Conservation (phyloP, 441 rosid species). For the Bruguiera hainesii region DNA sequence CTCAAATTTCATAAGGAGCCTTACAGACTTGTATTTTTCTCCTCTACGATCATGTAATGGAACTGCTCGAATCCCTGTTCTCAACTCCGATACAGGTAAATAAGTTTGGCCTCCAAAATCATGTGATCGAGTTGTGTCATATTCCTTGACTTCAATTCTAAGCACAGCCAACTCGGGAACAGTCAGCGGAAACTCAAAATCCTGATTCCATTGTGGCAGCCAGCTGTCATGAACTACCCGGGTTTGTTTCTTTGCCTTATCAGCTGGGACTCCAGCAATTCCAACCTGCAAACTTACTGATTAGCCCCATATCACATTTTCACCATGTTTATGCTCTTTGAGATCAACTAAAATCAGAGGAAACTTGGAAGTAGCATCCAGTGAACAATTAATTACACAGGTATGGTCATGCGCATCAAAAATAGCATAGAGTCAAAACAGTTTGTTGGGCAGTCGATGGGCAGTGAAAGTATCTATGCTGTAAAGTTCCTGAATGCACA, state of each 20-base stretch:
- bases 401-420: too few species aligned
- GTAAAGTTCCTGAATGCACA: too few species aligned
- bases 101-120: constrained; percentile 87
- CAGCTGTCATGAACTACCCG: constrained; percentile 47
- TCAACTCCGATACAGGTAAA: constrained; percentile 61
- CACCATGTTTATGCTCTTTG: not conserved
- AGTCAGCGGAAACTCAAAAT: constrained; percentile 47
- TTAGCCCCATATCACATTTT: not conserved
- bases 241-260: constrained; percentile 33
- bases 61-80: constrained; percentile 62
- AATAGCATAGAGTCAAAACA: too few species aligned
- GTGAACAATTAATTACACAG: too few species aligned
- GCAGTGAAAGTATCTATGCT: too few species aligned
- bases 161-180: constrained; percentile 71
- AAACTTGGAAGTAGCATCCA: too few species aligned
- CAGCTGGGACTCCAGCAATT: constrained; percentile 58
- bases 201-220: constrained; percentile 71
- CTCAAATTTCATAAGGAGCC: constrained; percentile 59
- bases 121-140: constrained; percentile 38
- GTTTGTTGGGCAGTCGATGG: too few species aligned
- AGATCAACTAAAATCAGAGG: too few species aligned
- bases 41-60: constrained; percentile 50
- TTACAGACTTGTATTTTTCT: constrained; percentile 33
- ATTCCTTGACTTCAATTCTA: constrained; percentile 50
- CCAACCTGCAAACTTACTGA: constrained; percentile 40